Base-by-base conservation (phyloP, 2,329 filamentous ascomycete species). In the Sphaerulina musiva region DNA sequence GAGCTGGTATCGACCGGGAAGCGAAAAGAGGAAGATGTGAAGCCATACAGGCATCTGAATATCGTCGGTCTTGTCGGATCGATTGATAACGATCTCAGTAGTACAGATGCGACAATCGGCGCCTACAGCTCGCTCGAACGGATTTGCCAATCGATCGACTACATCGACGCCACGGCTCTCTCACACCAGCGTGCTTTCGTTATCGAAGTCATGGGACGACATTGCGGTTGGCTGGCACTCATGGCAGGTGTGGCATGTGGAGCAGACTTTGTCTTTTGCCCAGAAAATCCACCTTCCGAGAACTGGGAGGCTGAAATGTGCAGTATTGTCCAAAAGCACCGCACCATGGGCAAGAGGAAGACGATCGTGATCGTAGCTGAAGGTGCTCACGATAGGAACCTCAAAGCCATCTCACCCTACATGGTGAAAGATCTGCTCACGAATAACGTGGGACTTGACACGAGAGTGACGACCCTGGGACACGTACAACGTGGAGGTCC, bases 341-440 rank as follows among this genome's bases (percentile, higher is more conserved):
- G 93, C 61, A 78, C 80, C 58, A 80, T 89, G 68, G 93, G 93
- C 67, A 98, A 97, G 80, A 83, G 93, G 66, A 95, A 95, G 78
- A 97, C 93, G 1, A 97, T 97, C 65, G 92, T 98, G 66, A 95
- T 98, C 65, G 87, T 98, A 49, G 93, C 93, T 49, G 93, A 98
- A 74, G 93, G 93, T 62, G 93, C 93, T 45, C 86, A 91, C 62
- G 91, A 96, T 73, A 80, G 81, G 60, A 75, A 92, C 50, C 82
- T 95, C 55, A 87, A 86, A 68, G 92, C 89, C 72, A 95, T 98
- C 66, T 83, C 83, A 0, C 84, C 89, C 8, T 75, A 78, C 14
- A 85, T 86, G 73, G 87, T 98, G 71, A 95, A 93, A 71, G 82
- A 92, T 63, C 82, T 97, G 48, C 81, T 98, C n/a, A 85, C 89